Conservation (phyloP, 1,284 basidiomycete species). For the Lentinula novae-zelandiae region DNA sequence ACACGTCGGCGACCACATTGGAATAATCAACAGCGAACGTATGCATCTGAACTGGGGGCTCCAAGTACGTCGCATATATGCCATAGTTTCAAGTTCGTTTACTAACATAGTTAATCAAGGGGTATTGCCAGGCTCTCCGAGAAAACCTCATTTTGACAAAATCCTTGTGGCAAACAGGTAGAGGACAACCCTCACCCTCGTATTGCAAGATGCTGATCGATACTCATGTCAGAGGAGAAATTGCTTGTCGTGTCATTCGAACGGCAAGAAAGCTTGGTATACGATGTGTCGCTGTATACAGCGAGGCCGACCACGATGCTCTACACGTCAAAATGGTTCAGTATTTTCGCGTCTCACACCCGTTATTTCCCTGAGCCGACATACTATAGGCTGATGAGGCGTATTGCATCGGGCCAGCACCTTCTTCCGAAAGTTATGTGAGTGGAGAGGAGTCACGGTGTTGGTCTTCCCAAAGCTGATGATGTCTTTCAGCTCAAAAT, state of each 20-base stretch:
- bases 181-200: conserved; percentile 6
- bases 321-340: conserved; percentile 74
- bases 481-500: conserved; percentile 62
- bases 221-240: conserved; percentile 69
- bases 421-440: conserved; percentile 86
- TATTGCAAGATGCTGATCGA: neutral
- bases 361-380: neutral
- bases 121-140: neutral
- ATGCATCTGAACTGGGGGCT: conserved; percentile 1
- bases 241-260: conserved; percentile 89
- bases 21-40: neutral
- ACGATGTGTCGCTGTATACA: conserved; percentile 88
- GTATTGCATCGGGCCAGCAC: conserved; percentile 89
- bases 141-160: conserved; percentile 46
- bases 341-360: conserved; percentile 4
- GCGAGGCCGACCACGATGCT: conserved; percentile 76
- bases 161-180: conserved; percentile 84
- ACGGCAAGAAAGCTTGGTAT: conserved; percentile 88
- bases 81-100: neutral
- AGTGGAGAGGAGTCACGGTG: conserved; percentile 24
- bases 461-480: conserved; percentile 1
- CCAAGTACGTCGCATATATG: conserved; percentile 1
- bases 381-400: conserved; percentile 84
- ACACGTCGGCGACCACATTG: neutral
- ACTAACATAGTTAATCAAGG: neutral